Conservation (phyloP, 2,329 filamentous ascomycete species). For the Talaromyces islandicus region DNA sequence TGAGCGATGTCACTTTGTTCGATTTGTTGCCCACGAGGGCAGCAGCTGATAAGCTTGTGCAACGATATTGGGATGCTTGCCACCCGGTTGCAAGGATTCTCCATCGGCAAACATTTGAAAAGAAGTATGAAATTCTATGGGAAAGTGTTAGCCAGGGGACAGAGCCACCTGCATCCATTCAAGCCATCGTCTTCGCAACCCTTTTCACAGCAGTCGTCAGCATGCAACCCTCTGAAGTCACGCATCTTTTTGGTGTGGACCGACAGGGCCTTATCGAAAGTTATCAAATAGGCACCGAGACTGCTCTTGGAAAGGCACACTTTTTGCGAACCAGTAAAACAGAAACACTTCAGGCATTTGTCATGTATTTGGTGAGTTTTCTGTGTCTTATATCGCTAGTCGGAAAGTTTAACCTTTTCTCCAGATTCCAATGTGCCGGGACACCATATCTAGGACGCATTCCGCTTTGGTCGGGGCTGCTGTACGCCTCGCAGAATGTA, state of each 20-base stretch:
- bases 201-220: slow-evolving; percentile 66
- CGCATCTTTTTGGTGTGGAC: slow-evolving; percentile 49
- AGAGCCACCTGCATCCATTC: slow-evolving; percentile 59
- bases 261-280: slow-evolving; percentile 56
- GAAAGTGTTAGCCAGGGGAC: slow-evolving; percentile 51
- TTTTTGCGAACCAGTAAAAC: slow-evolving; percentile 65
- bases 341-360: slow-evolving; percentile 70
- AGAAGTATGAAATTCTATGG: slow-evolving; percentile 62
- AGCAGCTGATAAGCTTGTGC: slow-evolving; percentile 56
- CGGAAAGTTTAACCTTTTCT: neutral
- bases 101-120: slow-evolving; percentile 62
- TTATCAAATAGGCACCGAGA: slow-evolving; percentile 62
- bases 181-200: slow-evolving; percentile 63
- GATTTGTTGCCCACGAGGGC: slow-evolving; percentile 55
- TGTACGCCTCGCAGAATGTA: slow-evolving; percentile 69
- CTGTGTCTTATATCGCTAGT: neutral
- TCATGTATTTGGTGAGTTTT: slow-evolving; percentile 62
- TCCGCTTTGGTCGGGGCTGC: slow-evolving; percentile 66
- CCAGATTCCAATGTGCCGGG: slow-evolving; percentile 64
- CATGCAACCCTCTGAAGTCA: slow-evolving; percentile 51
- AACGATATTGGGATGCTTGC: slow-evolving; percentile 63
- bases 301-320: slow-evolving; percentile 61
- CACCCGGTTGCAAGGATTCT: slow-evolving; percentile 63
- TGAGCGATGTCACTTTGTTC: slow-evolving; percentile 47
- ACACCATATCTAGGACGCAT: slow-evolving; percentile 66